A percentile compares a stretch with the other conserved stretches of the same genome.
Evolutionary conservation across 2,329 filamentous ascomycete genomes (phyloP).

Genomic region (Penicillium sp.): DNA sequence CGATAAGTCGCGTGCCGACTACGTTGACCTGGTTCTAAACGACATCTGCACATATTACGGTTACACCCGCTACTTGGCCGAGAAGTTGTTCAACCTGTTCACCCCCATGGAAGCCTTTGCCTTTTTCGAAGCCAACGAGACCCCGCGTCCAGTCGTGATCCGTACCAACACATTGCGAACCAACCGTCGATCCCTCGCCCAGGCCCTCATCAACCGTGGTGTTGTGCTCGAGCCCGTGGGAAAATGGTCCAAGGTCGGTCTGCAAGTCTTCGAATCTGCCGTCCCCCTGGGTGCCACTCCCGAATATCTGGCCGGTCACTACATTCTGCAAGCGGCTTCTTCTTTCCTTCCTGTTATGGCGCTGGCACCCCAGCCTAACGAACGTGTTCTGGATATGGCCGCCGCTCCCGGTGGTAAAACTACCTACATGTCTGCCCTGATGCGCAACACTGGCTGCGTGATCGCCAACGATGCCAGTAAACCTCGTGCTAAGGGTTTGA

Average conservation of each 20-base stretch:
- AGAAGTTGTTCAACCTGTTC: conserved; percentile 94
- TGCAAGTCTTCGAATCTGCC: conserved; percentile 92
- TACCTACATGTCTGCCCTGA: conserved; percentile 92
- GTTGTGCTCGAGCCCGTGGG: conserved; percentile 96
- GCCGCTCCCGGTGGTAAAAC: conserved; percentile 95
- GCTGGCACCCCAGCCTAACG: conserved; percentile 87
- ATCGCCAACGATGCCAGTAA: conserved; percentile 98
- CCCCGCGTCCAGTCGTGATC: conserved; percentile 88
- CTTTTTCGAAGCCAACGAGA: conserved; percentile 99
- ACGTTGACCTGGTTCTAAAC: conserved; percentile 81
- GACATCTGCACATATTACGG: conserved; percentile 97
- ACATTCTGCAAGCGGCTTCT: conserved; percentile 94
- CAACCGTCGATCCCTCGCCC: conserved; percentile 78
- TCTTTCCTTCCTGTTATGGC: conserved; percentile 99
- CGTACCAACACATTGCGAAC: conserved; percentile 92
- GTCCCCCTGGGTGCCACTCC: conserved; percentile 91
- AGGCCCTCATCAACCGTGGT: conserved; percentile 91
- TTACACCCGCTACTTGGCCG: conserved; percentile 91
- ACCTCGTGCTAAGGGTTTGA: conserved; percentile 89
- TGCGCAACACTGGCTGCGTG: conserved; percentile 95
- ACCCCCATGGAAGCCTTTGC: conserved; percentile 91
- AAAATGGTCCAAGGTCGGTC: conserved; percentile 97
- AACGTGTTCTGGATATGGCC: conserved; percentile 92
- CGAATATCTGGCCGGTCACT: conserved; percentile 95
- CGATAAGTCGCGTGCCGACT: conserved; percentile 82